Base-by-base conservation (phyloP, 139 green algal genomes). In the Asterochloris erici region DNA sequence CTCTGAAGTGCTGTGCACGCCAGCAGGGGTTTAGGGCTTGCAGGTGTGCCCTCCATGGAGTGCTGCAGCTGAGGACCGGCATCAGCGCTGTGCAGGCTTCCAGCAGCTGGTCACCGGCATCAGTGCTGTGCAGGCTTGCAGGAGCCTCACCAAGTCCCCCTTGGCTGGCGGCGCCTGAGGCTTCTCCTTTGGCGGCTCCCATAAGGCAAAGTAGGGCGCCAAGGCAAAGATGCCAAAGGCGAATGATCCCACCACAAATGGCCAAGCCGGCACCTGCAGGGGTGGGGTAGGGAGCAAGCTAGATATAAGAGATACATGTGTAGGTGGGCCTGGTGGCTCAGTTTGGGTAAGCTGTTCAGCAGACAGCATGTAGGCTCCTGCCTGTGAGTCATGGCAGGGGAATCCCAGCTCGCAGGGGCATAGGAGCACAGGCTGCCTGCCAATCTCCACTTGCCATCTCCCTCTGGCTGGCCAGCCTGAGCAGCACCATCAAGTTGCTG, bases 191-290 rank as follows among this genome's bases (percentile, higher is more conserved):
- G 82, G 60, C 14, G 88, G 86, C 47, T 75, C 82, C 87, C 91
- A 92, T 61, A 95, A 84, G 16, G 90, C 90, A 80, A 97, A 92
- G 91, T 94, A 98, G 17, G 95, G 95, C 27, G 96, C 86, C 79
- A 98, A 85, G 13, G 89, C 93, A 83, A 97, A 96, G 9, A 89
- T 89, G 15, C 95, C 95, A 13, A 95, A 63, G 17, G 29, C 86
- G 79, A 96, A 94, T 19, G 90, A 94, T 0, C 82, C n/a, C 0
- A 77, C 78, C 14, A 96, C 82, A 85, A 98, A 98, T 2, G 95
- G 95, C 94, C 92, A 98, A 10, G 89, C 91, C 24, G 94, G 94
- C 23, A 96, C 82, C 77, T 81, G 12, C 23, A 69, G 17, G 17
- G 19, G 10, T n/a, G n/a, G 66, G 17, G 66, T 24, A 4, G 9